A percentile compares a stretch with the other conserved stretches of the same genome.
Evolutionary conservation across 257 asterid genomes (phyloP).

Genomic region (Solanum lycopersicoides): DNA sequence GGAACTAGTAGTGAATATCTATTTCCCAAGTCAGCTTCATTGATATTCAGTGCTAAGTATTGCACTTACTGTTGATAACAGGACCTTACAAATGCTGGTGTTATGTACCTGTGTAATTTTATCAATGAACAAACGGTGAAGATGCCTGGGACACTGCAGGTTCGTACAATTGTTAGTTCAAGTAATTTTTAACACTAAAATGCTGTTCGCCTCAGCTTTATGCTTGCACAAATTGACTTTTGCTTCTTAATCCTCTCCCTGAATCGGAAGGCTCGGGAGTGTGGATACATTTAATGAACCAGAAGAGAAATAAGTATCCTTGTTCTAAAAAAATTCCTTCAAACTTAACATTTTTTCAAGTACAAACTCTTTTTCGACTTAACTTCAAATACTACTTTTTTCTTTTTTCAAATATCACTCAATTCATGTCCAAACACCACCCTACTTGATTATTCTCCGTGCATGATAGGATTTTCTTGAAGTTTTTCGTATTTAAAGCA

Average conservation of each 20-base stretch:
- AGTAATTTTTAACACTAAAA: background rate
- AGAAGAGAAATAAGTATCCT: background rate
- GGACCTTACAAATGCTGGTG: constrained; percentile 74
- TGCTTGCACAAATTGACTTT: too few relatives aligned
- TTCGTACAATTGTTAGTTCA: constrained; percentile 4
- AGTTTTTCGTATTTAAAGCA: background rate
- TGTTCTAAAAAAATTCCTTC: background rate
- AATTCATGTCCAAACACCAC: background rate
- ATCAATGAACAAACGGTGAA: constrained; percentile 40
- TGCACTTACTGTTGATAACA: constrained; percentile 10
- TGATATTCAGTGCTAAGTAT: background rate
- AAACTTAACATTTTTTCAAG: background rate
- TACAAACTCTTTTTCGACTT: background rate
- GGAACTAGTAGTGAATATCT: background rate
- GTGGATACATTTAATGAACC: background rate
- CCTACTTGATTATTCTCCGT: background rate
- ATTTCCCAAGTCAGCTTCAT: background rate
- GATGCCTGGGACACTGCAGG: constrained; percentile 71
- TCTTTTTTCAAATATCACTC: background rate
- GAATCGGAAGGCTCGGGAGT: background rate
- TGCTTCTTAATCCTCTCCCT: background rate
- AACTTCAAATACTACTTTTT: background rate
- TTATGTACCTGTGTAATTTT: constrained; percentile 53
- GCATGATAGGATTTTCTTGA: background rate
- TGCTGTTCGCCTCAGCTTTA: too few relatives aligned